phyloP scores from a whole-genome alignment of 129 eudicot genomes.

The Flaveria linearis region DNA sequence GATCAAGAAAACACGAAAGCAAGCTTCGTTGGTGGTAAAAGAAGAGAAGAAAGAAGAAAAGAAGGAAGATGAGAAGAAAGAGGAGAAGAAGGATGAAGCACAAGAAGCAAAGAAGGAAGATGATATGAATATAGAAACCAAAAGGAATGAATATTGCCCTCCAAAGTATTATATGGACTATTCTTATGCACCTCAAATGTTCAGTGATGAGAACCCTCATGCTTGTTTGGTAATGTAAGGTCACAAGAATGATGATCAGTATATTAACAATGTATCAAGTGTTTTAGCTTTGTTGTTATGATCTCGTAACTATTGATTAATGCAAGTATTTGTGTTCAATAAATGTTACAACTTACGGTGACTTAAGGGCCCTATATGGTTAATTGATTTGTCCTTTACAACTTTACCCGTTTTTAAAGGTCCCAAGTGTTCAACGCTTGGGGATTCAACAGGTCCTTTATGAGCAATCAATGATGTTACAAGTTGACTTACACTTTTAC shows the following conservation, averaged over 20 bases:
- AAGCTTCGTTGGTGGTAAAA: conserved; percentile 55
- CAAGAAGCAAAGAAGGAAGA: conserved; percentile 46
- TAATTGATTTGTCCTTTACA: neutral
- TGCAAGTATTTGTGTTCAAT: conserved; percentile 20
- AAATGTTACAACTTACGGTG: neutral
- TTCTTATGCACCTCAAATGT: conserved; percentile 65
- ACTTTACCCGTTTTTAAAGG: neutral
- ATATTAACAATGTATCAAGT: neutral
- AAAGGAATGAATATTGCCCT: conserved; percentile 59
- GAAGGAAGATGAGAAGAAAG: conserved; percentile 45
- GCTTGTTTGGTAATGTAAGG: conserved; percentile 73
- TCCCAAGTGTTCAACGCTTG: neutral
- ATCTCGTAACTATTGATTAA: neutral
- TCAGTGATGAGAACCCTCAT: conserved; percentile 87
- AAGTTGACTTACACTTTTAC: neutral
- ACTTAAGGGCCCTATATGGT: neutral
- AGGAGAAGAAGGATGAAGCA: conserved; percentile 31
- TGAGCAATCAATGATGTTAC: neutral
- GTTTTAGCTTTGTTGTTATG: conserved; percentile 17
- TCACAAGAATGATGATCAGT: neutral
- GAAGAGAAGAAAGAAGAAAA: conserved; percentile 46
- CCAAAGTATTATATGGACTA: conserved; percentile 60
- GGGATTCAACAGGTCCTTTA: neutral
- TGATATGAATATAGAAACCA: conserved; percentile 41
- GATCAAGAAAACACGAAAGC: conserved; percentile 68